phyloP scores from a whole-genome alignment of 1,284 basidiomycete genomes.

The Violaceomyces palustris region DNA sequence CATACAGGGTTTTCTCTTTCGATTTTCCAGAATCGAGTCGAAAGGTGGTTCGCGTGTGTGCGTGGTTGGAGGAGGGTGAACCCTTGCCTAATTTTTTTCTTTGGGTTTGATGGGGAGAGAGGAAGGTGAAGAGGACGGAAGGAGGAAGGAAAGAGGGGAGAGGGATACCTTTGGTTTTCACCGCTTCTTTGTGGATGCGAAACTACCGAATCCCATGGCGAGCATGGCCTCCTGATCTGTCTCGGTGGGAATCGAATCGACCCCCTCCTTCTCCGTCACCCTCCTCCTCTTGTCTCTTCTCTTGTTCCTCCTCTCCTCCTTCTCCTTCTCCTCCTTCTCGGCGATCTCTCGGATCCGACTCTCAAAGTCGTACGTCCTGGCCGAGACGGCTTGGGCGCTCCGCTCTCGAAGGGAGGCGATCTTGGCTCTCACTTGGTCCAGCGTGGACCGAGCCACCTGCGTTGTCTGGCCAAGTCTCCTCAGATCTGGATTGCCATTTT shows the following conservation, averaged over 20 bases:
- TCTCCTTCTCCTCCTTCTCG: slow-evolving; percentile 57
- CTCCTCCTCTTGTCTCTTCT: slow-evolving; percentile 68
- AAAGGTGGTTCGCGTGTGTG: too few relatives aligned
- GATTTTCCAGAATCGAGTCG: too few relatives aligned
- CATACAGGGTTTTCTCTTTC: too few relatives aligned
- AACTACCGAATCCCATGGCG: slow-evolving; percentile 90
- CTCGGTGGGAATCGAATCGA: not conserved
- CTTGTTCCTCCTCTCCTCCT: slow-evolving; percentile 59
- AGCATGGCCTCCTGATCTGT: slow-evolving; percentile 55
- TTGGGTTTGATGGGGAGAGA: too few relatives aligned
- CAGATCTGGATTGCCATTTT: too few relatives aligned
- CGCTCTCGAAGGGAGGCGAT: slow-evolving; percentile 70
- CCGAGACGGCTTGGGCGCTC: slow-evolving; percentile 1
- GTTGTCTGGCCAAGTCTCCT: slow-evolving; percentile 90
- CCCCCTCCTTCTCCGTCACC: slow-evolving; percentile 2
- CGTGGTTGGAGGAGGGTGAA: too few relatives aligned
- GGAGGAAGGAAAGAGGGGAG: not conserved
- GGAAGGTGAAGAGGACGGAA: not conserved
- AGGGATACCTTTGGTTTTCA: slow-evolving; percentile 1
- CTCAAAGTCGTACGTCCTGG: slow-evolving; percentile 76
- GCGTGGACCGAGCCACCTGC: slow-evolving; percentile 77
- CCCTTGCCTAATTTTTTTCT: too few relatives aligned
- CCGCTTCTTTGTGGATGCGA: slow-evolving; percentile 66
- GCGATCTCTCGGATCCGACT: slow-evolving; percentile 77
- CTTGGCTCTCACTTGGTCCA: slow-evolving; percentile 82